A percentile compares a stretch with the other conserved stretches of the same genome.
Evolutionary conservation across 1,284 basidiomycete genomes (phyloP).

Genomic region (Trametes sp.): DNA sequence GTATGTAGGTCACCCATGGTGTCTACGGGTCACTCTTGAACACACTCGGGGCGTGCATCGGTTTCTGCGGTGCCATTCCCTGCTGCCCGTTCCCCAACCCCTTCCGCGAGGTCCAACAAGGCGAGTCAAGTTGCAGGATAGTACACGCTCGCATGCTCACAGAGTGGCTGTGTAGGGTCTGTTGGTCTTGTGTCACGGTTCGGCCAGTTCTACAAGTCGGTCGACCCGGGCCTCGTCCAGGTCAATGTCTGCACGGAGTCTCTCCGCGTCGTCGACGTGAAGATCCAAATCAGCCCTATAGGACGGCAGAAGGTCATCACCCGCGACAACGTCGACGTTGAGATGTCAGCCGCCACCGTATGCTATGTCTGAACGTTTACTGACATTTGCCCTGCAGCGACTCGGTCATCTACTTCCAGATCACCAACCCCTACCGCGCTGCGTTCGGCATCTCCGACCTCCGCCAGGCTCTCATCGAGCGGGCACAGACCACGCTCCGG

Average conservation of each 20-base stretch:
- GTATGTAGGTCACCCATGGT: constrained; percentile 74
- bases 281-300: constrained; percentile 91
- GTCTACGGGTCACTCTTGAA: constrained; percentile 87
- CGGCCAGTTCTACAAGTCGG: constrained; percentile 93
- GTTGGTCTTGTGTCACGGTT: constrained; percentile 93
- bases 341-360: constrained; percentile 61
- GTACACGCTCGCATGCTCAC: constrained; percentile 14
- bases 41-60: constrained; percentile 62
- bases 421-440: constrained; percentile 86
- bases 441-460: constrained; percentile 94
- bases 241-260: constrained; percentile 94
- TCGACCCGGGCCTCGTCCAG: constrained; percentile 91
- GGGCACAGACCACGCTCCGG: constrained; percentile 94
- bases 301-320: constrained; percentile 88
- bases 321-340: constrained; percentile 89
- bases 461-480: constrained; percentile 87
- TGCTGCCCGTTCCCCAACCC: constrained; percentile 87
- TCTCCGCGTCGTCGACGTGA: constrained; percentile 88
- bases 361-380: neutral
- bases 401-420: constrained; percentile 92
- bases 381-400: constrained; percentile 57
- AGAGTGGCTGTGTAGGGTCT: constrained; percentile 57
- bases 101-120: constrained; percentile 84
- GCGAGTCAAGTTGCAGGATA: constrained; percentile 42
- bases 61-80: constrained; percentile 81